A percentile compares a stretch with the other conserved stretches of the same genome.
phyloP scores from a whole-genome alignment of 2,329 filamentous ascomycete species.

The Aschersonia sp. region DNA sequence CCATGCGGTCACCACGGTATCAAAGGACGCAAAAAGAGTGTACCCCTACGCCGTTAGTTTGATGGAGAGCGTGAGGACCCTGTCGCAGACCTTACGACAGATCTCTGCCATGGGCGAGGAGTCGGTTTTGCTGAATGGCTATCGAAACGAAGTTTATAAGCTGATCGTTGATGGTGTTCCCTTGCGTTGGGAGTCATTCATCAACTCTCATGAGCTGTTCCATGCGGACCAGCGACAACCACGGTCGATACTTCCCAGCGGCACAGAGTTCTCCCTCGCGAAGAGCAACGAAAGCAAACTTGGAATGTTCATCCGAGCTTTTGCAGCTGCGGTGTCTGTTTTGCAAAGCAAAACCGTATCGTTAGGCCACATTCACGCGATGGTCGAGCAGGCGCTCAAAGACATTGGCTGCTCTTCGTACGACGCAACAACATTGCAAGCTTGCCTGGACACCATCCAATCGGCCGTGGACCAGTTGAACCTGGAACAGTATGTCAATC shows the following conservation, averaged over 20 bases:
- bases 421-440: conserved; percentile 62
- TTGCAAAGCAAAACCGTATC: conserved; percentile 78
- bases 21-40: conserved; percentile 96
- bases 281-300: conserved; percentile 74
- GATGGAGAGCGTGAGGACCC: conserved; percentile 96
- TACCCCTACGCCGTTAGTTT: conserved; percentile 96
- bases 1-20: conserved; percentile 86
- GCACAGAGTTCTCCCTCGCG: conserved; percentile 25
- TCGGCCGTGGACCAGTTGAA: conserved; percentile 91
- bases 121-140: conserved; percentile 74
- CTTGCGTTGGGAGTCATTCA: conserved; percentile 92
- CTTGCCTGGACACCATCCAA: conserved; percentile 74
- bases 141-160: conserved; percentile 77
- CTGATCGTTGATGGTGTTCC: conserved; percentile 79
- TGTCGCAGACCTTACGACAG: conserved; percentile 73
- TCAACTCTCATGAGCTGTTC: conserved; percentile 85
- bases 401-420: conserved; percentile 81
- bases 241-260: conserved; percentile 26
- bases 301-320: conserved; percentile 90
- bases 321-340: conserved; percentile 73
- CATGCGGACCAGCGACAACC: conserved; percentile 36
- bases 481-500: conserved; percentile 87
- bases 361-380: conserved; percentile 66
- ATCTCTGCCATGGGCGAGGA: conserved; percentile 81
- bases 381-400: conserved; percentile 62